These are phyloP conservation scores for Cryptococcus sp. DNA, from an alignment of 1,284 basidiomycete genomes.

Conservation along the genomic window DNA sequence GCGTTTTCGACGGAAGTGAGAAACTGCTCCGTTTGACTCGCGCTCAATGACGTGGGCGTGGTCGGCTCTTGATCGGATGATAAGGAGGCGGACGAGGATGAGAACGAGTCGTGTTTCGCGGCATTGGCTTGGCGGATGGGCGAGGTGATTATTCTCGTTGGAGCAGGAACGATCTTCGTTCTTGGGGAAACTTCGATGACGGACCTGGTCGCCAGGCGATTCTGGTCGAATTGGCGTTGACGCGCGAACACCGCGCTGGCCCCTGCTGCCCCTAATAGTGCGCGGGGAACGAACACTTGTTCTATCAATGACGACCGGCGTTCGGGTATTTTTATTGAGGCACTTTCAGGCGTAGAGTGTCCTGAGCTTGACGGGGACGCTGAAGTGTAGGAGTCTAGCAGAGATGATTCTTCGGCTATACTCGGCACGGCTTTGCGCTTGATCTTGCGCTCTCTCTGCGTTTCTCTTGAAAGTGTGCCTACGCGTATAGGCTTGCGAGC, in stretches of 20 bases:
- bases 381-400: constrained; percentile 2
- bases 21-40: constrained; percentile 17
- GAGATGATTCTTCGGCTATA: constrained; percentile 13
- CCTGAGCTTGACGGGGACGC: constrained; percentile 13
- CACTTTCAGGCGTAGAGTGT: constrained; percentile 1
- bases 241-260: constrained; percentile 6
- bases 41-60: constrained; percentile 7
- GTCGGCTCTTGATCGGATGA: not conserved
- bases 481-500: constrained; percentile 17
- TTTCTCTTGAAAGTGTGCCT: not conserved
- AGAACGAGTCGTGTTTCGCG: not conserved
- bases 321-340: constrained; percentile 3
- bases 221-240: constrained; percentile 14
- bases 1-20: constrained; percentile 13
- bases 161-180: constrained; percentile 1
- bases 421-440: constrained; percentile 34
- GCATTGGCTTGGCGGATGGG: not conserved
- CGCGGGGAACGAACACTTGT: not conserved
- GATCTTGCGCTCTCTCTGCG: constrained; percentile 18
- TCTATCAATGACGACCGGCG: constrained; percentile 5
- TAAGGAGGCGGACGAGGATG: not conserved
- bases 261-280: constrained; percentile 7
- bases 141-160: constrained; percentile 2
- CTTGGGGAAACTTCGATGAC: constrained; percentile 17
- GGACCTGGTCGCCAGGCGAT: constrained; percentile 10